A percentile compares a stretch with the other conserved stretches of the same genome.
These are phyloP conservation scores for Chalara sp. DNA, from an alignment of 2,329 filamentous ascomycete species.

Conservation along the genomic window DNA sequence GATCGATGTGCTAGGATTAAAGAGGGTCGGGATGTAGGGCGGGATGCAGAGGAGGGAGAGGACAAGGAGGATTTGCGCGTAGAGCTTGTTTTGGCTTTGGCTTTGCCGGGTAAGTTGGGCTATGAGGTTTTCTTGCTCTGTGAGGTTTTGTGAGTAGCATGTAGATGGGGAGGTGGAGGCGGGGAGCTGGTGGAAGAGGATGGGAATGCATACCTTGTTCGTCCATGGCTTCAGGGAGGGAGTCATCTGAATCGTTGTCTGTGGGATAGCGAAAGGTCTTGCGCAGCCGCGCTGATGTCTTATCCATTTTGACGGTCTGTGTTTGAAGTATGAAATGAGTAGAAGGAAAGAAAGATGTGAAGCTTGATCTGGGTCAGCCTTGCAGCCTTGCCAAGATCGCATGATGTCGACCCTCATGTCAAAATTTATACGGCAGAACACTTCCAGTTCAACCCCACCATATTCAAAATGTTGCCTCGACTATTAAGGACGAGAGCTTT, in stretches of 20 bases:
- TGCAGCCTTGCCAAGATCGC: conserved; percentile 6
- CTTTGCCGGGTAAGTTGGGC: conserved; percentile 46
- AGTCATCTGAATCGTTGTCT: conserved; percentile 47
- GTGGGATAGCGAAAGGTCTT: conserved; percentile 71
- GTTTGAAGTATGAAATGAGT: background rate
- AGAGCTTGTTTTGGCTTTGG: conserved; percentile 48
- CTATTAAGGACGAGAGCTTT: conserved; percentile 20
- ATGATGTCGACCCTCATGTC: background rate
- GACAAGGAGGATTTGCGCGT: conserved; percentile 49
- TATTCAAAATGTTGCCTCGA: conserved; percentile 21
- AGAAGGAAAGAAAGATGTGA: background rate
- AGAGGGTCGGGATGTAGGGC: conserved; percentile 46
- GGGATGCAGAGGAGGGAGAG: conserved; percentile 51
- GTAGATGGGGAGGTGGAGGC: conserved; percentile 9
- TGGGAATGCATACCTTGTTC: conserved; percentile 55
- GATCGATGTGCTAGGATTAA: conserved; percentile 27
- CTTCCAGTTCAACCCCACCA: no score
- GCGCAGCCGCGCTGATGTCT: conserved; percentile 54
- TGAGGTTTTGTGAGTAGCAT: conserved; percentile 11
- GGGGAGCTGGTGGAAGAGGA: background rate
- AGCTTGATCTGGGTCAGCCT: background rate
- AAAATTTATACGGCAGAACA: no score
- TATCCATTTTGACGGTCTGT: conserved; percentile 14
- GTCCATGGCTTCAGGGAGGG: conserved; percentile 57
- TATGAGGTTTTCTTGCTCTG: conserved; percentile 62